Evolutionary conservation across 176 grass and related monocot genomes (phyloP).

Genomic region (Triticum timopheevii): DNA sequence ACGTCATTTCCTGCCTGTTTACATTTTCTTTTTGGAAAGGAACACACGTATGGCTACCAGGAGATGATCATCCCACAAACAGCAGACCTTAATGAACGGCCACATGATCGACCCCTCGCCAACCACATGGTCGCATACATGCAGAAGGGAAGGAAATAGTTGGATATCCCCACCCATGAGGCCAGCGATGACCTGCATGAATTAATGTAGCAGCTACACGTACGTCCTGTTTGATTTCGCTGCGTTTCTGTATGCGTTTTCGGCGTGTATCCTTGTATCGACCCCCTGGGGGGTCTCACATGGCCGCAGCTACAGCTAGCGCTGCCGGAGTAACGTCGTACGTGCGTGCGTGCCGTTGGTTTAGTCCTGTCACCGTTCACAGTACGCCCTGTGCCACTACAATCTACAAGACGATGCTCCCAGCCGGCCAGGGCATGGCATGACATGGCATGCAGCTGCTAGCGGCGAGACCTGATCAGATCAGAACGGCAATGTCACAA

Average conservation of each 20-base stretch:
- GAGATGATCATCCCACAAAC: no score
- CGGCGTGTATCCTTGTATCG: constrained; percentile 12
- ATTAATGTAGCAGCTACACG: constrained; percentile 9
- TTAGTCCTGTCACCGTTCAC: background rate
- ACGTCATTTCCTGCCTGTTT: no score
- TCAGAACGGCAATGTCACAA: constrained; percentile 10
- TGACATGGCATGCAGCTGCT: background rate
- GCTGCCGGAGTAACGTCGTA: background rate
- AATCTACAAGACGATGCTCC: background rate
- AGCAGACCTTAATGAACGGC: no score
- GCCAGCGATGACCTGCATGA: background rate
- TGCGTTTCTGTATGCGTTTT: background rate
- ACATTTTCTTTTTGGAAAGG: no score
- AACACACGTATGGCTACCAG: no score
- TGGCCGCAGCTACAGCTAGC: background rate
- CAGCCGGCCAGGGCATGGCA: background rate
- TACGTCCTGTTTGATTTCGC: background rate
- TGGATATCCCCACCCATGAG: background rate
- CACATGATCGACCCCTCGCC: no score
- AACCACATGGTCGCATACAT: no score
- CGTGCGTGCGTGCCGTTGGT: background rate
- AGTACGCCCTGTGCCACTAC: constrained; percentile 1
- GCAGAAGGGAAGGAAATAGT: background rate
- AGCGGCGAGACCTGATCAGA: background rate
- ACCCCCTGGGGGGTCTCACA: background rate